Base-by-base conservation (phyloP, 352 stramenopile genomes). In the Pilasporangium apinafurcum region DNA sequence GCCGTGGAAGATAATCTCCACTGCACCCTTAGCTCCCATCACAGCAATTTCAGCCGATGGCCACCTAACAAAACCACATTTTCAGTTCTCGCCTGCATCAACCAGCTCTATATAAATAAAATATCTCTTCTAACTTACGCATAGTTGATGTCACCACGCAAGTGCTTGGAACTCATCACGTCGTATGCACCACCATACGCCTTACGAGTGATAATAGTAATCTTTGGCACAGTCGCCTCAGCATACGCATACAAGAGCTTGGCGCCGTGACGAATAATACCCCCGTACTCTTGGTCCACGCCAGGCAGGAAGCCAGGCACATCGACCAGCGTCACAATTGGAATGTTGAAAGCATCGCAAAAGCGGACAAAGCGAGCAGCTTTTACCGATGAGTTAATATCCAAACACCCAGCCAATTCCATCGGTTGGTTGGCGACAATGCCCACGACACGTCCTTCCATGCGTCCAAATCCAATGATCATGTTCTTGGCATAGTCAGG, bases 181-280 rank as follows among this genome's bases (percentile, higher is more conserved):
- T 99, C 95, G 69, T 99, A 99, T 4, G 96, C 96, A 30, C 96
- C 96, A 43, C 96, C 96, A 65, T 99, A 99, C 17, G 95, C 95
- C 61, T 99, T 99, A 26, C 96, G 80, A 18, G 94, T 98, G 66
- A 99, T 99, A 22, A 99, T 94, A 16, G 96, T 99, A 58, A 95
- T 81, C 65, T 99, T 99, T n/a, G 96, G 96, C 36, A 99, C 95
- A 10, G 88, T 98, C 17, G 95, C 95, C 59, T 99, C 94, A 3
- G 93, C 90, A 59, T 98, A 99, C 13, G 96, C 96, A 73, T 98
- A 99, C 28, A 99, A 65, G 25, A 99, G 69, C 76, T 99, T 98
- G 30, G 92, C 90, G 44, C 96, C 96, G 50, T 99, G 82, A 40
- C 95, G 84, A 66, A 99, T 99, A 57, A 99, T 99, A 22, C 73